Evolutionary conservation across 73 alveolate genomes (phyloP), one percentile per base, ranked within the genome.

Genomic region (Paramecium primaurelia): DNA sequence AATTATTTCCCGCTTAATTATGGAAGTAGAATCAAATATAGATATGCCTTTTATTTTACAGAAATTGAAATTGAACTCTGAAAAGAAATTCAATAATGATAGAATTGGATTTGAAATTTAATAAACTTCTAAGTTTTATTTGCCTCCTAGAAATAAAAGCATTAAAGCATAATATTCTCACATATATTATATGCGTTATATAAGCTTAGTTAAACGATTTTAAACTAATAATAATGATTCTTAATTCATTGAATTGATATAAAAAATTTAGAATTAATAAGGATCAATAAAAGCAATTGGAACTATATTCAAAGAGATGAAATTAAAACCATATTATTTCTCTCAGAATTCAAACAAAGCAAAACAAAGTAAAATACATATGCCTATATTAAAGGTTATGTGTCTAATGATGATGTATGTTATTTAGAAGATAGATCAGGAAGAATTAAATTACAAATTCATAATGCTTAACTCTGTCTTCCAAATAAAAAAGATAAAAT

Each of bases 281-380:
- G 91, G 91, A 45, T 28, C 34, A 45, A 26, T 80, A 25, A 18
- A 80, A 20, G 47, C 58, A 45, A 45, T 47, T 80, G 91, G 91
- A 20, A 80, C 58, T 11, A 44, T 80, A 1, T 80, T 49, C 30
- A 80, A 80, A 80, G 91, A 80, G 25, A 80, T 80, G 91, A 80
- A 80, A 45, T 80, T 45, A 36, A 80, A 80, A 47, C 91, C 91
- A 8, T 26, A 80, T 49, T 80, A 80, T 80, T 80, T 80, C 30
- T 25, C 37, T 25, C 4, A 18, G 45, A 36, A 26, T 80, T 9
- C 75, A 25, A 8, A 47, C 12, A 45, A 14, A 18, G 45, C 7
- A 9, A 0, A 5, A 12, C 3, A 9, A 75, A 3, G 88, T 64
- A 64, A 12, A 64, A 49, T 49, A 5, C 8, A 54, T n/a, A 18